Percentiles rank a stretch among this genome's conserved stretches.
Evolutionary conservation across 1,284 basidiomycete genomes (phyloP).

Genomic region (Rhodotorula sp.): DNA sequence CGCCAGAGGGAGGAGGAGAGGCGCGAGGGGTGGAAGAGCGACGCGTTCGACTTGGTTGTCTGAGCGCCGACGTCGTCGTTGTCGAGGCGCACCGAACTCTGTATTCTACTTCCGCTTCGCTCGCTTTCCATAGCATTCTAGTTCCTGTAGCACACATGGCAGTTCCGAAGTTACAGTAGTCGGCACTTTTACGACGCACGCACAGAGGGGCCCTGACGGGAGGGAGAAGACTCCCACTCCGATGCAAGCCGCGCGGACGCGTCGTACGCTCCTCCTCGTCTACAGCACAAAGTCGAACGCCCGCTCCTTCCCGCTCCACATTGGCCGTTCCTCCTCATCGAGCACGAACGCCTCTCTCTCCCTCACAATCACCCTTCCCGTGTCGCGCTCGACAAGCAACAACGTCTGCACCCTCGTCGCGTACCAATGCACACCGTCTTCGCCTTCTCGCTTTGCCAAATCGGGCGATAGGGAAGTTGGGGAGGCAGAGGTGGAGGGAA

Average conservation of each 20-base stretch:
- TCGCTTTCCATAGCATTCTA: too few relatives aligned
- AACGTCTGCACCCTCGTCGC: slow-evolving; percentile 41
- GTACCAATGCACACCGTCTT: slow-evolving; percentile 32
- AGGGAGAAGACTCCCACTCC: too few relatives aligned
- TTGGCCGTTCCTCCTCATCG: slow-evolving; percentile 1
- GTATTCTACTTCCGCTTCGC: too few relatives aligned
- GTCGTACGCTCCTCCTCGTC: not conserved
- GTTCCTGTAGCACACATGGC: too few relatives aligned
- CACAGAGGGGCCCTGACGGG: too few relatives aligned
- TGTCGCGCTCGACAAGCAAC: slow-evolving; percentile 28
- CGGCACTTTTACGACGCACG: too few relatives aligned
- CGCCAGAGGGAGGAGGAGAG: slow-evolving; percentile 48
- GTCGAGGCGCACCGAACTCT: too few relatives aligned
- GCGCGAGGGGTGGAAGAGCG: slow-evolving; percentile 51
- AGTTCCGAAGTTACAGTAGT: too few relatives aligned
- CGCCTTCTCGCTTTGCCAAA: not conserved
- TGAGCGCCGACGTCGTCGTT: not conserved
- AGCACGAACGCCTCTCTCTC: slow-evolving; percentile 38
- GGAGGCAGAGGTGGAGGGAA: not conserved
- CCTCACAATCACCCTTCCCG: slow-evolving; percentile 22
- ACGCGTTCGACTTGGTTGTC: slow-evolving; percentile 47
- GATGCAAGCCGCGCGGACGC: too few relatives aligned
- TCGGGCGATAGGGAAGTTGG: not conserved
- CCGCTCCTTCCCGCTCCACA: slow-evolving; percentile 32
- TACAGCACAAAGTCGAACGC: slow-evolving; percentile 16